Conservation (phyloP, 805 yeast species). For the Yamadazyma laniorum region DNA sequence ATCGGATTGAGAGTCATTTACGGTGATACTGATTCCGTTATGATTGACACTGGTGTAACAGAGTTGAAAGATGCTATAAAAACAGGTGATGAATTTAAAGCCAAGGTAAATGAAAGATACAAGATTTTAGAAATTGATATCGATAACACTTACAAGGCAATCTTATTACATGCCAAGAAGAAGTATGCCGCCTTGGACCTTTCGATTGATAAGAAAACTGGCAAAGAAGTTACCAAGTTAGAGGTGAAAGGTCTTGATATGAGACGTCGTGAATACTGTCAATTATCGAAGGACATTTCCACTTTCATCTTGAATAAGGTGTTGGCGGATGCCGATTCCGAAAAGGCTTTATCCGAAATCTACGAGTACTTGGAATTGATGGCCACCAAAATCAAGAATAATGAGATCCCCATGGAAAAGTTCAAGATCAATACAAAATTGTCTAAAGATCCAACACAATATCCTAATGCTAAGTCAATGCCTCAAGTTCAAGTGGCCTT, state of each 20-base stretch:
- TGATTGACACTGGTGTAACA: slow-evolving; percentile 88
- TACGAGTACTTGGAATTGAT: slow-evolving; percentile 69
- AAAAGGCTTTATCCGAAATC: slow-evolving; percentile 67
- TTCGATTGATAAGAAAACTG: slow-evolving; percentile 49
- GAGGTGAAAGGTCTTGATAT: slow-evolving; percentile 97
- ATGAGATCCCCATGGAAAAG: slow-evolving; percentile 63
- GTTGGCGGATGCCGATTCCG: slow-evolving; percentile 71
- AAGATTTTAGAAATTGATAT: slow-evolving; percentile 87
- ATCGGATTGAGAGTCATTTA: slow-evolving; percentile 82
- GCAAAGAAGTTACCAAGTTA: slow-evolving; percentile 50
- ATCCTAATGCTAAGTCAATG: slow-evolving; percentile 76
- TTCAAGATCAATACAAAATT: slow-evolving; percentile 81
- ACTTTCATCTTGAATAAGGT: slow-evolving; percentile 69
- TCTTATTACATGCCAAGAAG: slow-evolving; percentile 90
- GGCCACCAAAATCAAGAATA: slow-evolving; percentile 53
- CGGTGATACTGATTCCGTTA: slow-evolving; percentile 98
- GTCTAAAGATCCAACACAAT: slow-evolving; percentile 83
- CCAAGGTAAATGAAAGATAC: slow-evolving; percentile 84
- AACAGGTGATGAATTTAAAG: slow-evolving; percentile 83
- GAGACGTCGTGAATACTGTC: slow-evolving; percentile 96
- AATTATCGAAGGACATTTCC: slow-evolving; percentile 85
- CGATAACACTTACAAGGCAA: slow-evolving; percentile 85
- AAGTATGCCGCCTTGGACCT: slow-evolving; percentile 92
- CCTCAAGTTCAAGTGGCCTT: slow-evolving; percentile 93
- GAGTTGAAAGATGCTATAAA: slow-evolving; percentile 68